Conservation (phyloP, 768 basidiomycete genomes). For the Psilocybe sp. region DNA sequence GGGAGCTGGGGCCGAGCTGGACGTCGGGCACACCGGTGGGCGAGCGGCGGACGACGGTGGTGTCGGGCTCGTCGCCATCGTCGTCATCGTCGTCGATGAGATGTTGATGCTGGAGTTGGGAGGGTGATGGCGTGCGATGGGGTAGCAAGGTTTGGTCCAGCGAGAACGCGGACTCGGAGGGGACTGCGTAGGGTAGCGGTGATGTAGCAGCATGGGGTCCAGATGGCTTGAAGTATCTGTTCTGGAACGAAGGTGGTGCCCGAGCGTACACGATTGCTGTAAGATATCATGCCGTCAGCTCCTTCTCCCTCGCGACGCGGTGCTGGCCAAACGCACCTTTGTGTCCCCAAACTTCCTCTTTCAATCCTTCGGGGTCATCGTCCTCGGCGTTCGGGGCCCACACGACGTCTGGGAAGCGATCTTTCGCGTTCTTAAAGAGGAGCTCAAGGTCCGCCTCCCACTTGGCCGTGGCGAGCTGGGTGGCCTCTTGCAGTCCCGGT, state of each 20-base stretch:
- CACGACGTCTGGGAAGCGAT: constrained; percentile 92
- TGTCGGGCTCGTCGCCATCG: no score
- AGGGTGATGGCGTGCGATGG: constrained; percentile 44
- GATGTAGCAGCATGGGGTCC: constrained; percentile 9
- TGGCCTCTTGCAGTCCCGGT: constrained; percentile 62
- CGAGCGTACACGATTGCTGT: constrained; percentile 92
- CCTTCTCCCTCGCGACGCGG: neutral
- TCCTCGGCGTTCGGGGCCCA: constrained; percentile 69
- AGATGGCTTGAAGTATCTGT: constrained; percentile 75
- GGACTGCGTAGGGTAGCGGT: constrained; percentile 23
- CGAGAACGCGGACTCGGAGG: constrained; percentile 61
- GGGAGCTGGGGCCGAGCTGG: constrained; percentile 32
- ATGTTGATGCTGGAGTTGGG: constrained; percentile 31
- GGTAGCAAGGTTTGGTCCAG: constrained; percentile 39
- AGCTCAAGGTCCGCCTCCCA: constrained; percentile 89
- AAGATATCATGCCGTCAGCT: neutral
- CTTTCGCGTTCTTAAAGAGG: no score
- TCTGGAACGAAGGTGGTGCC: constrained; percentile 89
- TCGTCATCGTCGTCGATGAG: neutral
- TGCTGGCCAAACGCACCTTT: constrained; percentile 62
- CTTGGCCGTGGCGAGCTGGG: constrained; percentile 57
- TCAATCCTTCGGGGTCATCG: constrained; percentile 40
- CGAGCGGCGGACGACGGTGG: no score
- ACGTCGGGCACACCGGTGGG: neutral
- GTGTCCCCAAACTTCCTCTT: constrained; percentile 84